These are phyloP conservation scores for Phragmites australis DNA, from an alignment of 176 grass and related monocot species.

Conservation along the genomic window DNA sequence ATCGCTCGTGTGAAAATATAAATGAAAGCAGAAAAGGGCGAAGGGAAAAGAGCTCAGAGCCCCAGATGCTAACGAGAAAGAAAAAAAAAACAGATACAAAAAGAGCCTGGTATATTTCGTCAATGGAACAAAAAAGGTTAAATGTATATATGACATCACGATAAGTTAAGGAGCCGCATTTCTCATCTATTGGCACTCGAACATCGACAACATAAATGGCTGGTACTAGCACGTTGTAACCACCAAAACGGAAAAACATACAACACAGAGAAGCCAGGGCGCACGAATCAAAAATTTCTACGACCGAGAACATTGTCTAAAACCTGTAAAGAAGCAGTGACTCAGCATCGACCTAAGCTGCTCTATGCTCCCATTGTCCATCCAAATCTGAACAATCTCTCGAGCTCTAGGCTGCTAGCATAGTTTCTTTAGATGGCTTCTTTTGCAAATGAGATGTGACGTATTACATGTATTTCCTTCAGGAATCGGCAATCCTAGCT, in stretches of 20 bases:
- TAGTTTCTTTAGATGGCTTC: background rate
- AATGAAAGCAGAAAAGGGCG: background rate
- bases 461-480: background rate
- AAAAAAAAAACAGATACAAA: background rate
- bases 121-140: background rate
- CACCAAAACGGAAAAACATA: background rate
- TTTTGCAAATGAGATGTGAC: background rate
- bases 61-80: background rate
- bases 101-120: background rate
- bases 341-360: background rate
- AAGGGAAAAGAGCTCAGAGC: background rate
- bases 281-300: conserved; percentile 4
- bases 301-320: background rate
- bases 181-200: background rate
- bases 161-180: background rate
- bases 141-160: background rate
- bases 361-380: background rate
- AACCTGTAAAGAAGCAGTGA: background rate
- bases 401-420: background rate
- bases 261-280: background rate
- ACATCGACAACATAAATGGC: background rate
- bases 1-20: background rate
- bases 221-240: background rate
- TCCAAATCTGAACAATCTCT: background rate
- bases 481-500: background rate